phyloP scores from a whole-genome alignment of 345 rosid species.

The Eucalyptus sp. region DNA sequence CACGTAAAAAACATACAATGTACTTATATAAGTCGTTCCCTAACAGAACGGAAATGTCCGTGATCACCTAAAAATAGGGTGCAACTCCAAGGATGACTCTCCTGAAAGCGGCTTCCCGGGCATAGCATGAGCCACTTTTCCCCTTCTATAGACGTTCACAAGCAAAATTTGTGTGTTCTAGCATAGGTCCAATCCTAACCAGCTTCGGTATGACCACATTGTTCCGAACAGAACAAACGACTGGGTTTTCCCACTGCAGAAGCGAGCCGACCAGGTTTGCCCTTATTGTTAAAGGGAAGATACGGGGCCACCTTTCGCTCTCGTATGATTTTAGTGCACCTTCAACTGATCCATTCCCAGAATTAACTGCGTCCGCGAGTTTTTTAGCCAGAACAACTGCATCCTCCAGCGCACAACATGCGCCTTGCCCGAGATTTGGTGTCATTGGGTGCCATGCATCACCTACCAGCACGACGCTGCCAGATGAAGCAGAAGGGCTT shows the following conservation, averaged over 20 bases:
- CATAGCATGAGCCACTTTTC: not conserved
- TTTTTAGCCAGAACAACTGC: slow-evolving; percentile 57
- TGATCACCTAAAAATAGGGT: not conserved
- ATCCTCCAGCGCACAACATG: slow-evolving; percentile 86
- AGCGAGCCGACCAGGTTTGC: slow-evolving; percentile 73
- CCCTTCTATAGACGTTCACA: slow-evolving; percentile 39
- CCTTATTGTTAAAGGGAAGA: slow-evolving; percentile 63
- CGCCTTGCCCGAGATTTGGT: slow-evolving; percentile 91
- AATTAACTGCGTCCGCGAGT: slow-evolving; percentile 40
- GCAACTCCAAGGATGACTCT: not conserved
- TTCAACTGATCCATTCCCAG: slow-evolving; percentile 30
- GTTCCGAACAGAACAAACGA: slow-evolving; percentile 57
- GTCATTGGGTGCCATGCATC: slow-evolving; percentile 99
- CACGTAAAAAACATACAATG: not conserved
- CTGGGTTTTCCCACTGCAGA: slow-evolving; percentile 81
- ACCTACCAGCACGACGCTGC: slow-evolving; percentile 58
- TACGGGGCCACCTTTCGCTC: slow-evolving; percentile 62
- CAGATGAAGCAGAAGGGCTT: slow-evolving; percentile 56
- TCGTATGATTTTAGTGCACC: slow-evolving; percentile 54
- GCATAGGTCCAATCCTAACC: slow-evolving; percentile 52
- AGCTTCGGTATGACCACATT: slow-evolving; percentile 56
- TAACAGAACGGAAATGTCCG: not conserved
- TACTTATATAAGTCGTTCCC: not conserved
- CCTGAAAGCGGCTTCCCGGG: not conserved
- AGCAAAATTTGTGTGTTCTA: slow-evolving; percentile 81